phyloP scores from a whole-genome alignment of 805 yeast species.

The Candida tibetensis region DNA sequence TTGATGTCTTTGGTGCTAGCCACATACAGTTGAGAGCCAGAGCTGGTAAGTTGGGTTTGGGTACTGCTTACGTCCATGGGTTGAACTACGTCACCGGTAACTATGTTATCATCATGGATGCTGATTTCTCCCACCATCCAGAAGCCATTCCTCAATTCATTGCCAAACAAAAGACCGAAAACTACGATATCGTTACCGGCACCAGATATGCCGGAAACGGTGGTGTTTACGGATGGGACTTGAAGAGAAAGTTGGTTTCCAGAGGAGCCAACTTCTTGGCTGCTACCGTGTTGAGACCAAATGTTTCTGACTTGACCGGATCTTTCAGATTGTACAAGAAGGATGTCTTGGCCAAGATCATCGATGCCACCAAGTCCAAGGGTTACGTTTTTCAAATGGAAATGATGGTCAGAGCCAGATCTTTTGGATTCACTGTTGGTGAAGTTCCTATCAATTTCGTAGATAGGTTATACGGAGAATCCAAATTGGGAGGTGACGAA shows the following conservation, averaged over 20 bases:
- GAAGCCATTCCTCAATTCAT: slow-evolving; percentile 76
- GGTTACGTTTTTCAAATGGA: slow-evolving; percentile 88
- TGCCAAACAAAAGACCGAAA: slow-evolving; percentile 51
- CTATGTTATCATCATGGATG: slow-evolving; percentile 79
- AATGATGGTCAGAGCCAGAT: slow-evolving; percentile 80
- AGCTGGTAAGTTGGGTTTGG: slow-evolving; percentile 74
- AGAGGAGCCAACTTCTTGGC: slow-evolving; percentile 82
- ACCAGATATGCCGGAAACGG: slow-evolving; percentile 80
- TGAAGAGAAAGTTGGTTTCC: slow-evolving; percentile 72
- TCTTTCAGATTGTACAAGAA: slow-evolving; percentile 74
- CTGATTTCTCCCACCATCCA: slow-evolving; percentile 81
- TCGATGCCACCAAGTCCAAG: slow-evolving; percentile 65
- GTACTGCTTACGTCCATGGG: slow-evolving; percentile 80
- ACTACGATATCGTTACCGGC: slow-evolving; percentile 54
- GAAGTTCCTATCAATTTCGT: slow-evolving; percentile 80
- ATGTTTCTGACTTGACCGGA: slow-evolving; percentile 74
- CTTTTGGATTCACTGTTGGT: slow-evolving; percentile 69
- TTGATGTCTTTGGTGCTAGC: slow-evolving; percentile 54
- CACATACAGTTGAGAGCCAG: slow-evolving; percentile 67
- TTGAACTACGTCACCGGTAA: slow-evolving; percentile 68
- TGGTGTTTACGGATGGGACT: slow-evolving; percentile 83
- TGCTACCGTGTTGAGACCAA: slow-evolving; percentile 64
- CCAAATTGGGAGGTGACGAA: slow-evolving; percentile 78
- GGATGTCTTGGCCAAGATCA: slow-evolving; percentile 62
- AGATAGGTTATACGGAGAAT: slow-evolving; percentile 75